phyloP scores from a whole-genome alignment of 768 basidiomycete genomes.

The Steccherinum ochraceum region DNA sequence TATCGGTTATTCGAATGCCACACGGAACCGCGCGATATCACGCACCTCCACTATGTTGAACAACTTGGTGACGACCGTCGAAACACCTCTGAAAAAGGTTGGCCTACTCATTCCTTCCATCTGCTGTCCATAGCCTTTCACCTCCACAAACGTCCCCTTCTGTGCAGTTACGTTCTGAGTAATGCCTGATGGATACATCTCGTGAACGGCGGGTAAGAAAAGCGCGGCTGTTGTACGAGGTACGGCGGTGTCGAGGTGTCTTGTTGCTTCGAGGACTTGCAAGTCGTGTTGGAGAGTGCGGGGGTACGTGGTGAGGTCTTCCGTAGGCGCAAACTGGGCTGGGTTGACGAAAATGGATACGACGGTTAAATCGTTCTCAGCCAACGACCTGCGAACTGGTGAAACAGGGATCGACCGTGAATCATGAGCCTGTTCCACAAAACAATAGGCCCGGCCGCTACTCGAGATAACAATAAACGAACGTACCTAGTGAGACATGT shows the following conservation, averaged over 20 bases:
- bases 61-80: slow-evolving; percentile 90
- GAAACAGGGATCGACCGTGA: neutral
- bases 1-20: slow-evolving; percentile 1
- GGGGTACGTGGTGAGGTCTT: slow-evolving; percentile 89
- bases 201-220: slow-evolving; percentile 71
- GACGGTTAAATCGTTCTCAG: slow-evolving; percentile 78
- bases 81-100: slow-evolving; percentile 91
- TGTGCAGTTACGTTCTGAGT: slow-evolving; percentile 67
- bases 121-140: slow-evolving; percentile 84
- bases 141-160: slow-evolving; percentile 86
- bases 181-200: slow-evolving; percentile 94
- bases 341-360: slow-evolving; percentile 98
- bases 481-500: slow-evolving; percentile 82
- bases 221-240: slow-evolving; percentile 54
- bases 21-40: neutral
- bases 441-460: neutral
- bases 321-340: slow-evolving; percentile 93
- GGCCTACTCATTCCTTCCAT: slow-evolving; percentile 91
- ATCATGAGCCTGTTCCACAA: neutral
- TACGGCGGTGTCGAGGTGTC: slow-evolving; percentile 18
- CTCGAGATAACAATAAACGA: slow-evolving; percentile 6
- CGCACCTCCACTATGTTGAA: slow-evolving; percentile 87
- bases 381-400: slow-evolving; percentile 70
- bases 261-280: slow-evolving; percentile 37
- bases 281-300: slow-evolving; percentile 79